These are phyloP conservation scores for Pleurostoma richardsiae DNA, from an alignment of 2,329 filamentous ascomycete genomes.

Conservation along the genomic window DNA sequence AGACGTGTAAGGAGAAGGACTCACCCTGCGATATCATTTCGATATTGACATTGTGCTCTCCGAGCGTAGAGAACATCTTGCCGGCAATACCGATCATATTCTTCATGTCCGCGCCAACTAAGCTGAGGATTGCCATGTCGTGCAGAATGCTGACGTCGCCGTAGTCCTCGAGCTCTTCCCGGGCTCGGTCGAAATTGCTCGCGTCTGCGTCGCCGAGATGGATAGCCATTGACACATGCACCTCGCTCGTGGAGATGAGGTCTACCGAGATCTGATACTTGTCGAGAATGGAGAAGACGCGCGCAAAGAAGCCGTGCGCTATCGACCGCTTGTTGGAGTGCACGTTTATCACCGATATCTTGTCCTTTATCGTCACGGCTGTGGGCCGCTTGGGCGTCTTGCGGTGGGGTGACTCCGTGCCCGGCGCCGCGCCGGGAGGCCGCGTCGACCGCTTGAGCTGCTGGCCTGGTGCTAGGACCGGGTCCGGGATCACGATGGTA, in stretches of 20 bases:
- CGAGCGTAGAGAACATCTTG: conserved; percentile 89
- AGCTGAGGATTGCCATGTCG: conserved; percentile 90
- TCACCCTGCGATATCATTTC: conserved; percentile 99
- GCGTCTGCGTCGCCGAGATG: conserved; percentile 68
- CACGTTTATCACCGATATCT: conserved; percentile 95
- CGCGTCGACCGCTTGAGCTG: conserved; percentile 48
- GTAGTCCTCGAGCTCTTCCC: conserved; percentile 69
- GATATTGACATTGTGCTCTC: conserved; percentile 91
- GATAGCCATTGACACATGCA: conserved; percentile 95
- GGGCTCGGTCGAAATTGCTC: conserved; percentile 61
- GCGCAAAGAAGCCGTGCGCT: conserved; percentile 92
- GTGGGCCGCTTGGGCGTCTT: conserved; percentile 71
- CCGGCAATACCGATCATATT: conserved; percentile 95
- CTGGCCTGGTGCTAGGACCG: conserved; percentile 46
- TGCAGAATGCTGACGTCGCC: conserved; percentile 87
- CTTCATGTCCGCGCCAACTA: conserved; percentile 95
- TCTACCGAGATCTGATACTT: conserved; percentile 85
- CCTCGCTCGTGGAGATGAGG: conserved; percentile 92
- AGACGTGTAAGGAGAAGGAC: conserved; percentile 12
- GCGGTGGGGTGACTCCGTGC: conserved; percentile 28
- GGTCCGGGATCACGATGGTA: conserved; percentile 79
- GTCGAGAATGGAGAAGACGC: conserved; percentile 88
- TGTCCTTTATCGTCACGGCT: conserved; percentile 94
- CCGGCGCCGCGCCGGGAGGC: conserved; percentile 12
- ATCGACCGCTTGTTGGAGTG: conserved; percentile 96